Conservation (phyloP, 441 rosid genomes). For the Brassica balearica region DNA sequence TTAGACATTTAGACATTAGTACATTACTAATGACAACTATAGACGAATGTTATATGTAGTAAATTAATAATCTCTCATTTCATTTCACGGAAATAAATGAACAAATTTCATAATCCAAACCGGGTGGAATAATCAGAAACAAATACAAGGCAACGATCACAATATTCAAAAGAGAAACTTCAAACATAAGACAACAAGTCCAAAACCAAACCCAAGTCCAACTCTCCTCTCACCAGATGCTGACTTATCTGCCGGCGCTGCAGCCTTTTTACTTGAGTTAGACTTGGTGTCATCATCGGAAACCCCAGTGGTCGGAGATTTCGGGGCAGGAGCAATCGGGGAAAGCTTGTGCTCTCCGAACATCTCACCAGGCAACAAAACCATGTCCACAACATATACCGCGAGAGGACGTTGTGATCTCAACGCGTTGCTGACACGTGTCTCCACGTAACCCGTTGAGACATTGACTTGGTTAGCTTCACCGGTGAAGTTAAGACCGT, state of each 20-base stretch:
- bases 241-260: conserved; percentile 32
- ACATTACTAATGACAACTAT: not conserved
- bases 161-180: conserved; percentile 47
- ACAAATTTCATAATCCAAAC: conserved; percentile 17
- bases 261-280: conserved; percentile 38
- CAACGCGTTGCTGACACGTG: conserved; percentile 61
- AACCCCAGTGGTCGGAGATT: conserved; percentile 28
- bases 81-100: conserved; percentile 20
- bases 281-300: conserved; percentile 36
- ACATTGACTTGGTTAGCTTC: conserved; percentile 68
- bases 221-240: conserved; percentile 39
- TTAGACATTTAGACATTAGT: not conserved
- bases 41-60: not conserved
- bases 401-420: conserved; percentile 58
- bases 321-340: conserved; percentile 45
- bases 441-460: conserved; percentile 61
- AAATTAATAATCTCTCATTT: conserved; percentile 3
- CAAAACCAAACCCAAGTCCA: conserved; percentile 52
- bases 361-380: conserved; percentile 66
- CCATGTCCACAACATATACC: conserved; percentile 71
- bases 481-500: conserved; percentile 70
- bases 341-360: conserved; percentile 53
- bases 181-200: conserved; percentile 51
- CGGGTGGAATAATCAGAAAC: conserved; percentile 14
- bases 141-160: conserved; percentile 7